Evolutionary conservation across 1,284 basidiomycete genomes (phyloP).

Genomic region (Melampsora larici-populina): DNA sequence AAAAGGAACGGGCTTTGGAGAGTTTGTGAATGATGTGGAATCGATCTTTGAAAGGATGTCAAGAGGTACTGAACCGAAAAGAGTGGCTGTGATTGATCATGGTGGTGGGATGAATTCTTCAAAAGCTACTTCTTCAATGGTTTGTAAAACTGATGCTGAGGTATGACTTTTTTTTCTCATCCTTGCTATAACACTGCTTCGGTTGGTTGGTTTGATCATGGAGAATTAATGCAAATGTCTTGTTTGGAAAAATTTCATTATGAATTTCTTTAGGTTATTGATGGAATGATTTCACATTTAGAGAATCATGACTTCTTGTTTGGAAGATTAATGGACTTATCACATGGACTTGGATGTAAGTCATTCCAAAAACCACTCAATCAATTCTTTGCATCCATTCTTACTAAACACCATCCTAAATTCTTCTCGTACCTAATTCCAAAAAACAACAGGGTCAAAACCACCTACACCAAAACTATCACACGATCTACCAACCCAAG

Average conservation of each 20-base stretch:
- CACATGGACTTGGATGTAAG: conserved; percentile 73
- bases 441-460: not conserved
- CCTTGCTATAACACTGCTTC: too few species aligned
- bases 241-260: too few species aligned
- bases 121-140: too few species aligned
- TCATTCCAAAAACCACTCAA: too few species aligned
- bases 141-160: too few species aligned
- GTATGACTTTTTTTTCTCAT: too few species aligned
- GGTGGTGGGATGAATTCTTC: conserved; percentile 54
- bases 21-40: conserved; percentile 74
- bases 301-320: conserved; percentile 73
- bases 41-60: conserved; percentile 77
- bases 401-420: not conserved
- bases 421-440: too few species aligned
- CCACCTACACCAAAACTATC: not conserved
- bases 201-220: too few species aligned
- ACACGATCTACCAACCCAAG: not conserved
- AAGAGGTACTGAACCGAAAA: conserved; percentile 57
- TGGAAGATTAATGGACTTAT: conserved; percentile 72
- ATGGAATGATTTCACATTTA: conserved; percentile 64
- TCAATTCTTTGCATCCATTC: not conserved
- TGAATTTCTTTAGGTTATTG: conserved; percentile 57
- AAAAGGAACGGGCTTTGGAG: conserved; percentile 74
- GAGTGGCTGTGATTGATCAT: conserved; percentile 74
- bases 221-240: too few species aligned